A percentile compares a stretch with the other conserved stretches of the same genome.
Conservation (phyloP, 2,329 filamentous ascomycete species). For the Shiraia sp. region DNA sequence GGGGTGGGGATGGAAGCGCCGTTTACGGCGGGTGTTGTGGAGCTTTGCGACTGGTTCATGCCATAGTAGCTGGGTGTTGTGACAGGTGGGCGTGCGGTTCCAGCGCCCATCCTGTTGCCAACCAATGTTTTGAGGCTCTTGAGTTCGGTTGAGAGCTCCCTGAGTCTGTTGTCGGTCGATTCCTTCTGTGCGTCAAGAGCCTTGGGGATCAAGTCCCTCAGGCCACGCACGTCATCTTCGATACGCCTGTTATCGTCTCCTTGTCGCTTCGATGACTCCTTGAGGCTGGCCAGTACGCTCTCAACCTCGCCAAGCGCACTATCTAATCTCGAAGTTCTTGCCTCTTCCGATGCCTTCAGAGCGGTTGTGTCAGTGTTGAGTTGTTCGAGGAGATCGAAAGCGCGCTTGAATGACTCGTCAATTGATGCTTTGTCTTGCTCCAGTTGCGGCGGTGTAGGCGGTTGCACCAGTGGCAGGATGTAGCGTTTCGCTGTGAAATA, state of each 20-base stretch:
- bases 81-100: constrained; percentile 29
- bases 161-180: constrained; percentile 75
- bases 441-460: constrained; percentile 89
- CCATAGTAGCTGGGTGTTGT: constrained; percentile 31
- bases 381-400: constrained; percentile 90
- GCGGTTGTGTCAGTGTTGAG: constrained; percentile 85
- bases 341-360: constrained; percentile 83
- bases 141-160: constrained; percentile 84
- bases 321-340: constrained; percentile 82
- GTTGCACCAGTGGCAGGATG: constrained; percentile 85
- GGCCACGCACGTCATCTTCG: constrained; percentile 78
- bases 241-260: constrained; percentile 88
- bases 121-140: constrained; percentile 91
- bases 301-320: constrained; percentile 82
- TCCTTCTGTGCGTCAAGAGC: constrained; percentile 88
- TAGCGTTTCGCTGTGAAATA: constrained; percentile 90
- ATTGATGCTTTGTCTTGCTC: constrained; percentile 93
- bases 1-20: constrained; percentile 25
- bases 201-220: constrained; percentile 85
- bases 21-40: constrained; percentile 32
- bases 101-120: constrained; percentile 59
- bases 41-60: constrained; percentile 18
- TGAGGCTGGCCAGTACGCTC: constrained; percentile 77
- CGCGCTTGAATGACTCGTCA: constrained; percentile 89
- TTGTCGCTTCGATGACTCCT: constrained; percentile 76